These are phyloP conservation scores for Trichaptum fuscoviolaceum DNA, from an alignment of 768 basidiomycete genomes.

Conservation along the genomic window DNA sequence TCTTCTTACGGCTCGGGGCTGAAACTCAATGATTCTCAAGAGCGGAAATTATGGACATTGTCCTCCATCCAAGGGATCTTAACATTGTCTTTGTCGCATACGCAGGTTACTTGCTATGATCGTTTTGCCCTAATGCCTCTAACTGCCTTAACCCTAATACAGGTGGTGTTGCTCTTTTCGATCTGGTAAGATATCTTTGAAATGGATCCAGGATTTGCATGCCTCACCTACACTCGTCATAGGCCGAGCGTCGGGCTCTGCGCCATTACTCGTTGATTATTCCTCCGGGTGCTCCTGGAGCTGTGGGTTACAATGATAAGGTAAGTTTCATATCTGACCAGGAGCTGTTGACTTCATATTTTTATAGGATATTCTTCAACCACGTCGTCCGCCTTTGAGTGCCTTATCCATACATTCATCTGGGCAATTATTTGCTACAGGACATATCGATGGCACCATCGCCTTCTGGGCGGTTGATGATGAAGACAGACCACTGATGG, in stretches of 20 bases:
- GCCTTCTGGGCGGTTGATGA: constrained; percentile 82
- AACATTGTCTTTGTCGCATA: constrained; percentile 73
- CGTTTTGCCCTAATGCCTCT: neutral
- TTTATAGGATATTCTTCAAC: constrained; percentile 58
- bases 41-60: constrained; percentile 43
- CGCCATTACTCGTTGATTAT: constrained; percentile 65
- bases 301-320: constrained; percentile 51
- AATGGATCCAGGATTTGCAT: neutral
- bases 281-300: constrained; percentile 80
- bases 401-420: constrained; percentile 69
- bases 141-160: constrained; percentile 7
- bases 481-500: constrained; percentile 66
- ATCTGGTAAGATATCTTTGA: constrained; percentile 40
- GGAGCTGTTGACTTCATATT: neutral
- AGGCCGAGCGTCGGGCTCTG: constrained; percentile 46
- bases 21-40: constrained; percentile 33
- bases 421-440: constrained; percentile 72
- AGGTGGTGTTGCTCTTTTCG: constrained; percentile 59
- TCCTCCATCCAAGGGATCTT: constrained; percentile 67
- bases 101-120: constrained; percentile 42
- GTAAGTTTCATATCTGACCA: constrained; percentile 31
- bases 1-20: neutral
- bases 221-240: constrained; percentile 1
- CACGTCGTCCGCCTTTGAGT: constrained; percentile 66
- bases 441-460: constrained; percentile 77